Evolutionary conservation across 2,329 filamentous ascomycete genomes (phyloP), one percentile per base, ranked within the genome.

Genomic region (Fusarium musae): DNA sequence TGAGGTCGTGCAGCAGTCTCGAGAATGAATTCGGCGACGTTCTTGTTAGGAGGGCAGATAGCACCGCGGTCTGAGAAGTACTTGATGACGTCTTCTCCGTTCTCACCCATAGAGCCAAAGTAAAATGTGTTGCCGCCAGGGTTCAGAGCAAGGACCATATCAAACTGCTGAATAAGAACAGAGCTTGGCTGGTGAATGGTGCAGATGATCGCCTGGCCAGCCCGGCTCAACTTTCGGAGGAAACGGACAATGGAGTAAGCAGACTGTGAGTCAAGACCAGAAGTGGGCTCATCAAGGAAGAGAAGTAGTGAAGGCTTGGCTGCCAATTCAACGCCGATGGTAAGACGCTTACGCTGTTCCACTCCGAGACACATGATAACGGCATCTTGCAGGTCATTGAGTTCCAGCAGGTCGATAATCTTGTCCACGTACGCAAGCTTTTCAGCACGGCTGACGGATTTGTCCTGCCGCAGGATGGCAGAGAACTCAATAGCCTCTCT

Each of bases 361-460:
- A 87, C 85, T 58, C 89, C 89, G 9, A 91, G 83, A 10, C 90
- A 90, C 42, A 84, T 84, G 16, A 90, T 89, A 2, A 86, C 86
- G 8, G 90, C 90, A 30, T 90, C 88, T 13, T 90, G 89, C 32
- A 93, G 87, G 8, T 88, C 85, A 42, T 87, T 83, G 84, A 93
- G 89, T 75, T 93, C 91, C 3, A 93, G 82, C 0, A 93, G 82
- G 53, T 89, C 85, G 37, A 92, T 89, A 59, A 93, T 88, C 30
- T 86, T 89, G 75, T 93, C 90, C 56, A 89, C 90, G 65, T 92
- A 92, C 3, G 85, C 88, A 43, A 91, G 86, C 79, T 93, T 93
- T 66, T 93, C 90, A 26, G 86, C 79, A 6, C 85, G 78, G 1
- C 89, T 82, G 0, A 89, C 84, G 21, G 89, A 85, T 34, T 84